phyloP scores from a whole-genome alignment of 2,329 filamentous ascomycete species.

The Chalara sp. region DNA sequence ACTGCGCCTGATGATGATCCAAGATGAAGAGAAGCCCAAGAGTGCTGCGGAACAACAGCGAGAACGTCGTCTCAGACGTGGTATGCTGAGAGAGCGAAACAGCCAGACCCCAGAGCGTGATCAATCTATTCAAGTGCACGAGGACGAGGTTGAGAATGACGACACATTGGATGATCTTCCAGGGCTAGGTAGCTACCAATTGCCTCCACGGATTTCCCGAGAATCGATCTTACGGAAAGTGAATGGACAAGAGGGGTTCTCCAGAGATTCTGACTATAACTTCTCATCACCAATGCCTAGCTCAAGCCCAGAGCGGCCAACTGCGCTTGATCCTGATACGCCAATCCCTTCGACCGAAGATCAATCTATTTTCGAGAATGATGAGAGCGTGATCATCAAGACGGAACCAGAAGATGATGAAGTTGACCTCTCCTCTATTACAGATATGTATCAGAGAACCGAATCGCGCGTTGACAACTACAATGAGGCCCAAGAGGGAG shows the following conservation, averaged over 20 bases:
- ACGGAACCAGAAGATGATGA: slow-evolving; percentile 53
- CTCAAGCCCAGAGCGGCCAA: slow-evolving; percentile 50
- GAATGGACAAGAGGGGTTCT: slow-evolving; percentile 51
- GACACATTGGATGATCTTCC: slow-evolving; percentile 55
- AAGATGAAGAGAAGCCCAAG: slow-evolving; percentile 53
- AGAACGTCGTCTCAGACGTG: slow-evolving; percentile 62
- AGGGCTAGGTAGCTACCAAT: slow-evolving; percentile 52
- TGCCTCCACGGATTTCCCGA: slow-evolving; percentile 76
- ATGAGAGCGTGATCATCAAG: slow-evolving; percentile 58
- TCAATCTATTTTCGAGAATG: slow-evolving; percentile 45
- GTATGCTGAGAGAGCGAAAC: slow-evolving; percentile 41
- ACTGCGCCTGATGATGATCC: slow-evolving; percentile 82
- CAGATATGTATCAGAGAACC: slow-evolving; percentile 56
- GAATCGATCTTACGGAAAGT: slow-evolving; percentile 90
- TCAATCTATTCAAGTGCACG: slow-evolving; percentile 32
- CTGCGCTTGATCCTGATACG: slow-evolving; percentile 75
- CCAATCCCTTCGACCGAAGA: slow-evolving; percentile 84
- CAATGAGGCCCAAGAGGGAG: slow-evolving; percentile 5
- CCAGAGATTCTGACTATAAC: slow-evolving; percentile 55
- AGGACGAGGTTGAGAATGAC: slow-evolving; percentile 53
- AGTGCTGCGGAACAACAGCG: slow-evolving; percentile 58
- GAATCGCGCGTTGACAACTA: slow-evolving; percentile 33
- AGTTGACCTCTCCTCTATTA: slow-evolving; percentile 59
- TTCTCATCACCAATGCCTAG: slow-evolving; percentile 56
- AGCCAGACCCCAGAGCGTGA: slow-evolving; percentile 27